Evolutionary conservation across 164 flowering plant species (phyloP).

Genomic region (Malania oleifera): DNA sequence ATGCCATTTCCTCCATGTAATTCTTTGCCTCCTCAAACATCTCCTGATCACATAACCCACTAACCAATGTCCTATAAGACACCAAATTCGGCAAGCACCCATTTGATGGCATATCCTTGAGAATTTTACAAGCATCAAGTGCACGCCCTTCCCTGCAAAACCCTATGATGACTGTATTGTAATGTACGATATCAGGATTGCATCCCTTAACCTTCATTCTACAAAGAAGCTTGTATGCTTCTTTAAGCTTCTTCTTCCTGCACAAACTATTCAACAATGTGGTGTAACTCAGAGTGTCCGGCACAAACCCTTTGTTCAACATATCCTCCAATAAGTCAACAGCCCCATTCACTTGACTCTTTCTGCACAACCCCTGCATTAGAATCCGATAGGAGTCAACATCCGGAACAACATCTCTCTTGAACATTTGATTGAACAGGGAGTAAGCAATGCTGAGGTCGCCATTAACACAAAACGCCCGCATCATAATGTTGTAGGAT

Average conservation of each 20-base stretch:
- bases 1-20: conserved; percentile 57
- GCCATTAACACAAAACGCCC: conserved; percentile 58
- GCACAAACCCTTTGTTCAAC: conserved; percentile 91
- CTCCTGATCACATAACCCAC: conserved; percentile 70
- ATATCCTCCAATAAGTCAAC: conserved; percentile 78
- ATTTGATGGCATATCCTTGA: conserved; percentile 66
- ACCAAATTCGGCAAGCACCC: conserved; percentile 82
- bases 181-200: conserved; percentile 85
- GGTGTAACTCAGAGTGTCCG: conserved; percentile 69
- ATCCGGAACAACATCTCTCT: conserved; percentile 67
- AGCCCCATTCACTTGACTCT: conserved; percentile 70
- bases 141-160: conserved; percentile 80
- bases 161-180: conserved; percentile 73
- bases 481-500: conserved; percentile 76
- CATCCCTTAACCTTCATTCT: conserved; percentile 93
- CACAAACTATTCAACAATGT: conserved; percentile 86
- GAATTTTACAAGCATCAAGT: conserved; percentile 69
- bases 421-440: conserved; percentile 70
- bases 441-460: conserved; percentile 63
- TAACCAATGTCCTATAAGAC: conserved; percentile 72
- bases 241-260: conserved; percentile 82
- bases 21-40: conserved; percentile 60
- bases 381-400: conserved; percentile 70
- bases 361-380: conserved; percentile 87
- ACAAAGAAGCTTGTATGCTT: conserved; percentile 94